A percentile compares a stretch with the other conserved stretches of the same genome.
Conservation (phyloP, 2,329 filamentous ascomycete genomes). For the Trichoderma harzianum region DNA sequence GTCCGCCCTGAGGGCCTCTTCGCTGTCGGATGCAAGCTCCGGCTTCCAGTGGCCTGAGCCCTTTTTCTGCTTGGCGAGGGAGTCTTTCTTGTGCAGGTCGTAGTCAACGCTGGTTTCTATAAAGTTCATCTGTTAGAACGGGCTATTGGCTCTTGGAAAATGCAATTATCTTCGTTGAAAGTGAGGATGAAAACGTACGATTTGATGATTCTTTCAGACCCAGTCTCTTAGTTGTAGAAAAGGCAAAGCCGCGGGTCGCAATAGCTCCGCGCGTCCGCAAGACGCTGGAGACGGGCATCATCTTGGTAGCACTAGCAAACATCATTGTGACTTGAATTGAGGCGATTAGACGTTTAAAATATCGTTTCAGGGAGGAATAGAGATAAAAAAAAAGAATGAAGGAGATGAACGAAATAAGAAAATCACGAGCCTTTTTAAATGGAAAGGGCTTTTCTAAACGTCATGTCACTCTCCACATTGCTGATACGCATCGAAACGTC, state of each 20-base stretch:
- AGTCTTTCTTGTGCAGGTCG: conserved; percentile 60
- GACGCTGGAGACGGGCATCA: conserved; percentile 31
- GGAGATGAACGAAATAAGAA: neutral
- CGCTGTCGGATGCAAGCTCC: conserved; percentile 73
- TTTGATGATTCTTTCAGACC: conserved; percentile 38
- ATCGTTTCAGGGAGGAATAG: neutral
- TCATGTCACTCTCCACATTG: conserved; percentile 13
- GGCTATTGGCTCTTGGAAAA: neutral
- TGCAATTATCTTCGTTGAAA: neutral
- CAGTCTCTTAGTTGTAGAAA: conserved; percentile 29
- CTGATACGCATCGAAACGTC: conserved; percentile 12
- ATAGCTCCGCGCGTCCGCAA: conserved; percentile 23
- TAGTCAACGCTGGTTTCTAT: conserved; percentile 39
- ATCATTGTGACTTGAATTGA: neutral
- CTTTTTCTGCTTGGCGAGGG: conserved; percentile 62
- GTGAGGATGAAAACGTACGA: conserved; percentile 27
- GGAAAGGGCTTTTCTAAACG: neutral
- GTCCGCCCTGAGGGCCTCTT: conserved; percentile 72
- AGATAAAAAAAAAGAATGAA: neutral
- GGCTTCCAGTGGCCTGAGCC: conserved; percentile 74
- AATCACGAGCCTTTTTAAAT: neutral
- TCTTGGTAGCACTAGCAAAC: conserved; percentile 7
- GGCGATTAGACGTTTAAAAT: neutral
- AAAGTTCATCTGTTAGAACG: neutral
- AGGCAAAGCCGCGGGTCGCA: conserved; percentile 26